Percentiles rank a stretch among this genome's conserved stretches.
Evolutionary conservation across 2,329 filamentous ascomycete genomes (phyloP).

Genomic region (Cercospora sesami): DNA sequence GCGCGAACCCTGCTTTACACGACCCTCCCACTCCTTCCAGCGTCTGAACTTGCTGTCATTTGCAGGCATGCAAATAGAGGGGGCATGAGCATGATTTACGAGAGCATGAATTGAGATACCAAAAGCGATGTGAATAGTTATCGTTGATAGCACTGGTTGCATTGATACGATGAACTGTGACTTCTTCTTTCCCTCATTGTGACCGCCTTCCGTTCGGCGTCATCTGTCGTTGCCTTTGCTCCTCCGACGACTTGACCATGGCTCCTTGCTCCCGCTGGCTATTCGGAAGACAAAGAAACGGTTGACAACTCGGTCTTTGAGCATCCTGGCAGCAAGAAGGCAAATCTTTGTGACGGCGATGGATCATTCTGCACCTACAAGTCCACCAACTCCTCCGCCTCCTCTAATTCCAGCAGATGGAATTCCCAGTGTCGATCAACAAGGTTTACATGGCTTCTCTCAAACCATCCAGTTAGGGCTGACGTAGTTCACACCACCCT

Average conservation of each 20-base stretch:
- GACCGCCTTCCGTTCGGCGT: neutral
- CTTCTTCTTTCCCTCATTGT: neutral
- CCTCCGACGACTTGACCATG: neutral
- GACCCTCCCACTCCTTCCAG: neutral
- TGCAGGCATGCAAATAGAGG: slow-evolving; percentile 5
- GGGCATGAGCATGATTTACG: slow-evolving; percentile 11
- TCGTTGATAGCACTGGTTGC: slow-evolving; percentile 18
- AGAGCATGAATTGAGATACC: slow-evolving; percentile 18
- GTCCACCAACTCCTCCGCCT: neutral
- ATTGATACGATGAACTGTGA: slow-evolving; percentile 6
- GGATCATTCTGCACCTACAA: neutral
- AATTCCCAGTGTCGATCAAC: neutral
- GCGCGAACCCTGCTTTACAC: neutral
- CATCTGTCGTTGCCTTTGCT: neutral
- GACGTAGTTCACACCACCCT: slow-evolving; percentile 8
- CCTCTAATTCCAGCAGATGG: neutral
- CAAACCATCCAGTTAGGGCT: neutral
- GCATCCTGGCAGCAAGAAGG: neutral
- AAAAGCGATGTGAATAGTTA: slow-evolving; percentile 7
- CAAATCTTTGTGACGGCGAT: neutral
- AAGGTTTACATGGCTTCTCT: slow-evolving; percentile 5
- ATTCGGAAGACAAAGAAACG: neutral
- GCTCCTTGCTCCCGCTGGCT: neutral
- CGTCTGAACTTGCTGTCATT: neutral
- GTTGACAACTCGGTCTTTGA: neutral